Evolutionary conservation across 1,284 basidiomycete genomes (phyloP).

Genomic region (Clitocybe nebularis): DNA sequence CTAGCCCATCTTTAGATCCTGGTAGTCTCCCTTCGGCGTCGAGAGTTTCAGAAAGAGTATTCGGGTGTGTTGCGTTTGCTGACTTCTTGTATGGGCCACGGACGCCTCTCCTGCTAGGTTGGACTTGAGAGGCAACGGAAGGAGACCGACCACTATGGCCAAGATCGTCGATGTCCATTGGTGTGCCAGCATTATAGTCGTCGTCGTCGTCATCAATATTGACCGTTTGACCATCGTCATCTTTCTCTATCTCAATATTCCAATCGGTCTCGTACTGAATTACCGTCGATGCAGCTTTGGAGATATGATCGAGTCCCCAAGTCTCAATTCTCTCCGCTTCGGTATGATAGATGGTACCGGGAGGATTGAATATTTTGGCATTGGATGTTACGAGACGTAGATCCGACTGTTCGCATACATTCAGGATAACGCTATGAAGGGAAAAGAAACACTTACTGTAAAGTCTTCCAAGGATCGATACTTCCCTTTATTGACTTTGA

Average conservation of each 20-base stretch:
- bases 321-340: conserved; percentile 68
- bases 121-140: conserved; percentile 35
- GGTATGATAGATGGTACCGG: conserved; percentile 63
- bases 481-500: conserved; percentile 58
- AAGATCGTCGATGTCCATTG: conserved; percentile 36
- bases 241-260: conserved; percentile 76
- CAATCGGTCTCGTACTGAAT: conserved; percentile 79
- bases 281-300: conserved; percentile 62
- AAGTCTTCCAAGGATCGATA: conserved; percentile 78
- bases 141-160: conserved; percentile 29
- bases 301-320: conserved; percentile 69
- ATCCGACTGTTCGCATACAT: conserved; percentile 56
- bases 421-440: conserved; percentile 23
- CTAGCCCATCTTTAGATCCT: conserved; percentile 69
- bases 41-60: conserved; percentile 46
- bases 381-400: conserved; percentile 69
- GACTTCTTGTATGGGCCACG: conserved; percentile 47
- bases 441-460: conserved; percentile 42
- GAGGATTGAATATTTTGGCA: conserved; percentile 71
- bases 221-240: conserved; percentile 44
- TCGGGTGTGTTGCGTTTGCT: conserved; percentile 17
- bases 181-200: conserved; percentile 38
- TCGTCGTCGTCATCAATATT: conserved; percentile 44
- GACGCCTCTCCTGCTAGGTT: conserved; percentile 32
- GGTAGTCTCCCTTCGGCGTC: conserved; percentile 69